Evolutionary conservation across 2,329 filamentous ascomycete species (phyloP).

Genomic region (Fusarium torreyae): DNA sequence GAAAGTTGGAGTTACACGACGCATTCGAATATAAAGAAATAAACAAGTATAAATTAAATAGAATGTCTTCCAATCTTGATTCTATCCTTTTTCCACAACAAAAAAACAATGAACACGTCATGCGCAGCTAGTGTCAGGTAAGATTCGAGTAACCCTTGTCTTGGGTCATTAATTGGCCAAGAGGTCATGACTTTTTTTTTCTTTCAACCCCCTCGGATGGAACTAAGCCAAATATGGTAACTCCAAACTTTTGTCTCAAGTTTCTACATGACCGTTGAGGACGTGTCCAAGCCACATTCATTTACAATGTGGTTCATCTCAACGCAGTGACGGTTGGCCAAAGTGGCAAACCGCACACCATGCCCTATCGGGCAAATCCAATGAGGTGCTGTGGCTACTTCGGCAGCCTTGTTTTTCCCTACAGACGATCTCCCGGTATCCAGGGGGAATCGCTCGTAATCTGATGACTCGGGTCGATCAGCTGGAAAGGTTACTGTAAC

Average conservation of each 20-base stretch:
- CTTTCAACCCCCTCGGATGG: not conserved
- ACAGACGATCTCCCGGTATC: not conserved
- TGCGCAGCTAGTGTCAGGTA: not conserved
- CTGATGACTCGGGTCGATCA: not conserved
- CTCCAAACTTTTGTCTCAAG: not conserved
- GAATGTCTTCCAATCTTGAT: fast-evolving
- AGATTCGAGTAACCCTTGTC: not conserved
- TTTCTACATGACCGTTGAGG: not conserved
- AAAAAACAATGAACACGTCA: not conserved
- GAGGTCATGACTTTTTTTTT: not conserved
- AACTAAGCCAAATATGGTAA: constrained; percentile 5
- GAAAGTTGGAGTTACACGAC: not conserved
- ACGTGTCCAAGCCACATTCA: not conserved
- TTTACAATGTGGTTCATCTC: not conserved
- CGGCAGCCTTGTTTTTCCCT: not conserved
- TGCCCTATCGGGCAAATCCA: not conserved
- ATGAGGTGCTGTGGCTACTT: not conserved
- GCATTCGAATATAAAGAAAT: not conserved
- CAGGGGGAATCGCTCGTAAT: not conserved
- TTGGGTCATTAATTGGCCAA: not conserved
- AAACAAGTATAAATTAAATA: not conserved
- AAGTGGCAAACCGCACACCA: not conserved
- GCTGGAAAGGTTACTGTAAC: not conserved
- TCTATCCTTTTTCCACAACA: fast-evolving
- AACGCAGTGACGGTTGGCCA: not conserved